Evolutionary conservation across 495 filamentous ascomycete species (phyloP), one percentile per base, ranked within the genome.

Genomic region (Daldinia vernicosa): DNA sequence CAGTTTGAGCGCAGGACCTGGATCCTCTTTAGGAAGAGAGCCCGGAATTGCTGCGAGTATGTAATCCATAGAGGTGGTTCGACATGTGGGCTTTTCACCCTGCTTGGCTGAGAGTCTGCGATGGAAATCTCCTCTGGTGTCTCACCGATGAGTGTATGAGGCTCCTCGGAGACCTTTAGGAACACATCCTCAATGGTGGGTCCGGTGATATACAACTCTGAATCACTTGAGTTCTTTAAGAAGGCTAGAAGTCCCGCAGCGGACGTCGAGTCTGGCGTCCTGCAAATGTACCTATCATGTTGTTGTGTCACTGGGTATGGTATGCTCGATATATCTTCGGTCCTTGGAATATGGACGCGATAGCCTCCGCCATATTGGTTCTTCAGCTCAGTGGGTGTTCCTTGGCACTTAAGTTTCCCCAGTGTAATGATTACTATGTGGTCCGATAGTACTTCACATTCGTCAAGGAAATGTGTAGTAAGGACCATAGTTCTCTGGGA

Each of bases 131-230:
- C 66, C 39, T 75, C 69, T 12, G 47, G 55, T 4, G 60, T 64
- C 26, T 70, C 64, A 4, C 66, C 68, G 50, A 67, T 51, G 58
- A 80, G 75, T 14, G 78, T 72, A 30, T 77, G 67, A 45, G 81
- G 75, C 69, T 92, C 89, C 43, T 88, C 87, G 0, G 90, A 89
- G 35, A 92, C 82, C 47, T 89, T 89, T 17, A 93, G 80, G 76
- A 93, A 93, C 0, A 92, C 89, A 70, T 91, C 89, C 68, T 91
- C 90, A 51, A 93, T 91, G 0, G 89, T 92, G 6, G 91, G 91
- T 0, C 91, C 90, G 37, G 83, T 84, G 45, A 92, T 84, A 35
- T 88, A 86, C 75, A 90, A 89, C n/a, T 91, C 86, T 1, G 78
- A 79, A 28, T 89, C 76, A 0, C 80, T 83, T 3, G 81, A 74